A percentile compares a stretch with the other conserved stretches of the same genome.
Conservation (phyloP, 768 basidiomycete species). For the Coprinellus micaceus region DNA sequence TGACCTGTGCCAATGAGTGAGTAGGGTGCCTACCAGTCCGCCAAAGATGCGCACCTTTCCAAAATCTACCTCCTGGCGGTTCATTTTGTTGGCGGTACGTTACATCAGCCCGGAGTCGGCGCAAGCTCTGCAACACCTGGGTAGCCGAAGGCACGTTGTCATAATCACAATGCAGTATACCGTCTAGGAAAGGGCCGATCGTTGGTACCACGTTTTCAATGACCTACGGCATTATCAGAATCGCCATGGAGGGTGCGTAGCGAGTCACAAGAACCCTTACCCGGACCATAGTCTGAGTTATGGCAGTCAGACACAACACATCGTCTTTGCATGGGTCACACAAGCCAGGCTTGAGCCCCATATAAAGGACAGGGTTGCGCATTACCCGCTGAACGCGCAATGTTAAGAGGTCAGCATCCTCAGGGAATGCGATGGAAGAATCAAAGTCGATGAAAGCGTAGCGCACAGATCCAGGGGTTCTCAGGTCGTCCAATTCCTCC, state of each 20-base stretch:
- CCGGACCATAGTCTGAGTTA: too few species aligned
- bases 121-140: background rate
- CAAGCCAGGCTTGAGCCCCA: background rate
- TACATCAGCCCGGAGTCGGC: background rate
- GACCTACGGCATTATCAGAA: too few species aligned
- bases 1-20: too few species aligned
- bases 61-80: background rate
- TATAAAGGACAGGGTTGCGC: background rate
- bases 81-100: background rate
- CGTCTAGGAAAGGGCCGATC: background rate
- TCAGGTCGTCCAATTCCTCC: background rate
- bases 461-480: background rate
- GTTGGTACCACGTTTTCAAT: too few species aligned
- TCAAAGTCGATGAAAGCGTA: conserved; percentile 5
- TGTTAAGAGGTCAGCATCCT: background rate
- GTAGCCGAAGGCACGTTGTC: background rate
- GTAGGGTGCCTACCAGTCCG: too few species aligned
- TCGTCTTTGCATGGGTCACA: conserved; percentile 3
- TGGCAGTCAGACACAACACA: too few species aligned
- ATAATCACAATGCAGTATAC: background rate
- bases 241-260: too few species aligned
- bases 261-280: too few species aligned
- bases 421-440: background rate
- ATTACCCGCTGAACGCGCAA: background rate
- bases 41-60: background rate